Conservation (phyloP, 2,329 filamentous ascomycete species). For the Fusarium brachygibbosum region DNA sequence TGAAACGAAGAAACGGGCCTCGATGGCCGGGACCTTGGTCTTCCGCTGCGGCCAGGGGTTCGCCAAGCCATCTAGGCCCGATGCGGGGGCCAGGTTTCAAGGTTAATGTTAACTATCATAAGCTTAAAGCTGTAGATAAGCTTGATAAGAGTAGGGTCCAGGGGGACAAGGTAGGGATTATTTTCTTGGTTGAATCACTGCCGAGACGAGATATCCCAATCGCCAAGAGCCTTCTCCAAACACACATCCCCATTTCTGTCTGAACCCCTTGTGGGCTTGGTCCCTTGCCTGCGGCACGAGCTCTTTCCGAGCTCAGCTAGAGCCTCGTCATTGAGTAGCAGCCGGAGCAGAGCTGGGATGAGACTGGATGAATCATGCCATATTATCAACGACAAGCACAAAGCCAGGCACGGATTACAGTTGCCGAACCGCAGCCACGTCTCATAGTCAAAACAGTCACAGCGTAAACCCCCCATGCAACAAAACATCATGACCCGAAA, state of each 20-base stretch:
- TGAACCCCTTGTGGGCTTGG: slow-evolving; percentile 4
- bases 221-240: slow-evolving; percentile 29
- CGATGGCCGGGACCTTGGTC: slow-evolving; percentile 27
- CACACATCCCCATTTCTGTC: slow-evolving; percentile 5
- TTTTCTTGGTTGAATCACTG: slow-evolving; percentile 11
- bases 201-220: slow-evolving; percentile 21
- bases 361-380: slow-evolving; percentile 24
- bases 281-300: slow-evolving; percentile 8
- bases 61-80: slow-evolving; percentile 18
- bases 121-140: slow-evolving; percentile 25
- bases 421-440: slow-evolving; percentile 28
- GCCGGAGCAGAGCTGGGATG: neutral
- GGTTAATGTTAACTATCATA: slow-evolving; percentile 27
- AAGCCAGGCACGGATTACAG: slow-evolving; percentile 8
- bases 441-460: slow-evolving; percentile 19
- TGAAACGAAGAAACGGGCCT: slow-evolving; percentile 30
- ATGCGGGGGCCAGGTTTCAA: slow-evolving; percentile 13
- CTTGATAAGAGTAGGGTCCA: slow-evolving; percentile 4
- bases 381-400: neutral
- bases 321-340: neutral
- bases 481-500: slow-evolving; percentile 29
- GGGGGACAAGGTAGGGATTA: neutral
- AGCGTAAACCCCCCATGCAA: slow-evolving; percentile 2
- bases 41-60: slow-evolving; percentile 31
- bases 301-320: slow-evolving; percentile 14